A percentile compares a stretch with the other conserved stretches of the same genome.
phyloP scores from a whole-genome alignment of 805 yeast genomes.

The Wickerhamiella slavikovae region DNA sequence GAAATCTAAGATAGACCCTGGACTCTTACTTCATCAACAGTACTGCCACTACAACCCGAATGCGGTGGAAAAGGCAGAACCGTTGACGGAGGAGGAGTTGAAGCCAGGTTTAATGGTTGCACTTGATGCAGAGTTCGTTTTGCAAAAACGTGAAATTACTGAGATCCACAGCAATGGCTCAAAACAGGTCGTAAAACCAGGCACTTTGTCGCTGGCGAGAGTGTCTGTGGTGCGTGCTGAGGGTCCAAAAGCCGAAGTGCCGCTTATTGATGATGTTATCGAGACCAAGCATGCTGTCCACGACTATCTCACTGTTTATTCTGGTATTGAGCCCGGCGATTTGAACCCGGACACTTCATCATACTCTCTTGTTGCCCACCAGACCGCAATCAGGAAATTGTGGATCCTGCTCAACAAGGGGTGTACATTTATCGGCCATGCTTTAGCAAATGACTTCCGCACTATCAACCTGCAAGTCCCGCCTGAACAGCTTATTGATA shows the following conservation, averaged over 20 bases:
- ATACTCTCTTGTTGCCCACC: slow-evolving; percentile 54
- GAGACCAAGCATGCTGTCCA: slow-evolving; percentile 43
- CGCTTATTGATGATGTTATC: slow-evolving; percentile 87
- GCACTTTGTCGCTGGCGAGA: slow-evolving; percentile 60
- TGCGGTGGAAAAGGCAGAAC: slow-evolving; percentile 56
- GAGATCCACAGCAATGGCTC: slow-evolving; percentile 61
- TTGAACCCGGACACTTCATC: slow-evolving; percentile 46
- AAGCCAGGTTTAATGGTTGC: slow-evolving; percentile 60
- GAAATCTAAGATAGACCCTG: slow-evolving; percentile 32
- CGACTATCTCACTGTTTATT: slow-evolving; percentile 73
- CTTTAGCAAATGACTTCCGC: slow-evolving; percentile 75
- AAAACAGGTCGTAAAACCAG: slow-evolving; percentile 52
- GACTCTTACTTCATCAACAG: no score
- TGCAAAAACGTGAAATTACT: slow-evolving; percentile 51
- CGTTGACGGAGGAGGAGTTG: slow-evolving; percentile 42
- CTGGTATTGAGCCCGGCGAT: slow-evolving; percentile 92
- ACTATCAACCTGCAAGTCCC: slow-evolving; percentile 88
- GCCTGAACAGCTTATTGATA: slow-evolving; percentile 65
- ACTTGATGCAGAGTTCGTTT: slow-evolving; percentile 92
- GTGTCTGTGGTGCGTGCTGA: slow-evolving; percentile 58
- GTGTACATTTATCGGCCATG: slow-evolving; percentile 88
- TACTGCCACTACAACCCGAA: slow-evolving; percentile 61
- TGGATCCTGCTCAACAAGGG: slow-evolving; percentile 85
- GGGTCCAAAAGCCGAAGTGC: slow-evolving; percentile 34
- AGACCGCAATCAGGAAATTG: slow-evolving; percentile 66